Conservation (phyloP, 768 basidiomycete species). For the Kwoniella sp. region DNA sequence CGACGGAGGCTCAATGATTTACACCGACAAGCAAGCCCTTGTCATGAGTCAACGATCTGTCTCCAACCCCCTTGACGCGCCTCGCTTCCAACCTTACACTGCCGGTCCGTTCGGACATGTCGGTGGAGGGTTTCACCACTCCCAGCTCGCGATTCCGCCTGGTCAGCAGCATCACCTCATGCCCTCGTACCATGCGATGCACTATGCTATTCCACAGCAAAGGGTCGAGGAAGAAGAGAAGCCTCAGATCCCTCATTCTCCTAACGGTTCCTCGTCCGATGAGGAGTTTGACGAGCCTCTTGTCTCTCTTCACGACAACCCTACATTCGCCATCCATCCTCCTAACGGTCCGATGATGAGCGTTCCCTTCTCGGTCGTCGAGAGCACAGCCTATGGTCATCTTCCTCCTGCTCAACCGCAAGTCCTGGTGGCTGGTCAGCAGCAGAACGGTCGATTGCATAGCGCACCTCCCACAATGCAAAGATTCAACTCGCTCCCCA, state of each 20-base stretch:
- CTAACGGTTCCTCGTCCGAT: background rate
- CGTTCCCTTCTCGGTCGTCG: conserved; percentile 29
- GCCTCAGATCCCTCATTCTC: conserved; percentile 1
- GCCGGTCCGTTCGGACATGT: conserved; percentile 26
- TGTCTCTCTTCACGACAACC: conserved; percentile 27
- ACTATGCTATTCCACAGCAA: background rate
- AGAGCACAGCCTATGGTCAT: conserved; percentile 16
- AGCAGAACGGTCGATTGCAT: conserved; percentile 29
- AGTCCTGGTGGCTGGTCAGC: conserved; percentile 8
- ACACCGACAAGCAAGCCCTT: background rate
- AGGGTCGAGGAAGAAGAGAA: background rate
- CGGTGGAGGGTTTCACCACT: conserved; percentile 40
- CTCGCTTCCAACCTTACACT: conserved; percentile 16
- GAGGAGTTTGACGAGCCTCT: conserved; percentile 23
- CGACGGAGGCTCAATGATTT: conserved; percentile 28
- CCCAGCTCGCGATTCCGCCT: conserved; percentile 38
- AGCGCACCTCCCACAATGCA: conserved; percentile 40
- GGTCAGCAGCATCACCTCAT: conserved; percentile 28
- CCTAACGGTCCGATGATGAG: conserved; percentile 24
- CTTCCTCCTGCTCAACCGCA: conserved; percentile 22
- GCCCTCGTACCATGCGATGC: conserved; percentile 24
- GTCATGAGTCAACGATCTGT: conserved; percentile 17
- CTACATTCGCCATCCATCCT: conserved; percentile 29
- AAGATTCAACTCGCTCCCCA: conserved; percentile 41
- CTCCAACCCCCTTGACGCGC: conserved; percentile 23